A percentile compares a stretch with the other conserved stretches of the same genome.
Conservation (phyloP, 805 yeast genomes). For the Candida tibetensis region DNA sequence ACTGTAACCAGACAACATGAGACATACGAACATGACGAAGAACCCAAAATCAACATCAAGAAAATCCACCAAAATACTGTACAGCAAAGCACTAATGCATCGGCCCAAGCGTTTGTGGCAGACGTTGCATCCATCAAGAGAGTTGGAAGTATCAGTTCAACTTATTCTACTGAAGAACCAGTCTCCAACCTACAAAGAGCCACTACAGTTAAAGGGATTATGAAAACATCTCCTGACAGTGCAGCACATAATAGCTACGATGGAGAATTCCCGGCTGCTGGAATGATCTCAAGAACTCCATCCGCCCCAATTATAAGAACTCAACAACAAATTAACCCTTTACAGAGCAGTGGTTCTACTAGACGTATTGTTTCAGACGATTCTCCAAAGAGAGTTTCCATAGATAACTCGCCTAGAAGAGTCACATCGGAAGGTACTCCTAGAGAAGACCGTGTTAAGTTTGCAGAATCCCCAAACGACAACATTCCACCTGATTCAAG, state of each 20-base stretch:
- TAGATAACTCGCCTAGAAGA: conserved; percentile 9
- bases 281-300: conserved; percentile 4
- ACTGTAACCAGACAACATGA: background rate
- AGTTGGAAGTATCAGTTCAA: conserved; percentile 1
- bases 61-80: conserved; percentile 11
- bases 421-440: conserved; percentile 10
- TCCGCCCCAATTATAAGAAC: conserved; percentile 8
- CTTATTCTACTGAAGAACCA: background rate
- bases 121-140: conserved; percentile 15
- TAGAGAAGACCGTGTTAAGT: background rate
- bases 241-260: background rate
- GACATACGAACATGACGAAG: background rate
- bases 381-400: background rate
- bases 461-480: conserved; percentile 2
- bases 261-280: background rate
- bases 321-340: background rate
- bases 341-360: background rate
- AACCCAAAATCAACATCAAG: conserved; percentile 3
- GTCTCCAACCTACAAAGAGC: conserved; percentile 5
- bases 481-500: conserved; percentile 32
- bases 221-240: background rate
- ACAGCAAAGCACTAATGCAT: conserved; percentile 20
- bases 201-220: conserved; percentile 1
- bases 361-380: conserved; percentile 4
- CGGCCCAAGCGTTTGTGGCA: conserved; percentile 25